Evolutionary conservation across 371 early-diverging fungal genomes (phyloP), one percentile per base, ranked within the genome.

Genomic region (Dinochytrium kinnereticum): DNA sequence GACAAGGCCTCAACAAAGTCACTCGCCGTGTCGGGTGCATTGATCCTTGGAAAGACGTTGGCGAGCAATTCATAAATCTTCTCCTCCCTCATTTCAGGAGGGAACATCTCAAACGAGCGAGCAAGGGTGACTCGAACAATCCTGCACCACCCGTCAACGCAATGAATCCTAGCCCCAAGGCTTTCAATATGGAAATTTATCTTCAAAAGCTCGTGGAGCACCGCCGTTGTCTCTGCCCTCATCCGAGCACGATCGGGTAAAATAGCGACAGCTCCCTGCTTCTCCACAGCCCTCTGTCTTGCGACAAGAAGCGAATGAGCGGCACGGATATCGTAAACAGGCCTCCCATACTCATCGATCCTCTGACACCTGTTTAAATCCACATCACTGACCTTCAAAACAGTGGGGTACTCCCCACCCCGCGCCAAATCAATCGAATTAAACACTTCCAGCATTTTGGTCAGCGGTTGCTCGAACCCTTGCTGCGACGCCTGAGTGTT

Each of bases 111-210:
- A 75, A 94, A 78, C 82, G 92, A 75, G 81, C 89, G 26, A 7
- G 88, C 84, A 0, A 93, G 64, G 0, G 92, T 87, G 24, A 93
- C 85, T 64, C 92, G 90, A 0, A 93, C 85, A 21, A 95, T 80
- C 68, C 93, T 89, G 71, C 90, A 89, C 96, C 96, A 97, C 0
- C 93, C 91, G 40, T 88, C 80, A 70, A 92, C 59, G 72, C 90
- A 86, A 69, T 91, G 86, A 49, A 81, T 72, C 65, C 90, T 87
- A 2, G 88, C 92, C 65, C 83, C 83, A 51, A 80, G 83, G 69
- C 92, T 87, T 75, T 90, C 90, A 30, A 87, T 85, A 24, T 78
- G 77, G 65, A 90, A 89, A 70, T 95, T 96, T 24, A 84, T 76
- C 10, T 71, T 68, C 21, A 82, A 51, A 15, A 82, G 59, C 34